A percentile compares a stretch with the other conserved stretches of the same genome.
Conservation (phyloP, 345 rosid genomes). For the Carallia pectinifolia region DNA sequence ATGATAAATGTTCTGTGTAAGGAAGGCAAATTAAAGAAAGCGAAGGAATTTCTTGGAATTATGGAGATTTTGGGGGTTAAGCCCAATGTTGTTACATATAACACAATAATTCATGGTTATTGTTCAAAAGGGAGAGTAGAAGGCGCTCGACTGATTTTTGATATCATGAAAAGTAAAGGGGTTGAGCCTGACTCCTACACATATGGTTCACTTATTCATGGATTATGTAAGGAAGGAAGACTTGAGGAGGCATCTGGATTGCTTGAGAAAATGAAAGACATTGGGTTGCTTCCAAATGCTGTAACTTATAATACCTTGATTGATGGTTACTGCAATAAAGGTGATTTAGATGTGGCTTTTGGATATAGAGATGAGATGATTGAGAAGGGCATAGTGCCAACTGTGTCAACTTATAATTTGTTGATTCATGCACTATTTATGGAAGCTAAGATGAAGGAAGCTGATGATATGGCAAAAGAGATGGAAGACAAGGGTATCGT, state of each 20-base stretch:
- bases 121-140: constrained; percentile 60
- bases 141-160: constrained; percentile 66
- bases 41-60: constrained; percentile 50
- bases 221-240: constrained; percentile 76
- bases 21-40: constrained; percentile 80
- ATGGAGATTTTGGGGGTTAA: constrained; percentile 68
- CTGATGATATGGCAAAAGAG: constrained; percentile 60
- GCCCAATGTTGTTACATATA: constrained; percentile 75
- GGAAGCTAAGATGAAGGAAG: constrained; percentile 61
- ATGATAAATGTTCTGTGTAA: constrained; percentile 89
- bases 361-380: constrained; percentile 77
- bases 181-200: constrained; percentile 68
- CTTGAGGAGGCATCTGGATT: constrained; percentile 58
- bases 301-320: constrained; percentile 79
- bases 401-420: constrained; percentile 74
- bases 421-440: constrained; percentile 77
- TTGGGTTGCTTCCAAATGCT: constrained; percentile 65
- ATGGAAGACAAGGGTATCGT: constrained; percentile 57
- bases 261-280: constrained; percentile 58
- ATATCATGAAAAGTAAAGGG: constrained; percentile 58
- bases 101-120: constrained; percentile 75
- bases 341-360: constrained; percentile 62
- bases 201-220: constrained; percentile 65
- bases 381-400: constrained; percentile 54
- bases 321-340: constrained; percentile 68